Conservation (phyloP, 1,284 basidiomycete genomes). For the Coniferiporia sulphurascens region DNA sequence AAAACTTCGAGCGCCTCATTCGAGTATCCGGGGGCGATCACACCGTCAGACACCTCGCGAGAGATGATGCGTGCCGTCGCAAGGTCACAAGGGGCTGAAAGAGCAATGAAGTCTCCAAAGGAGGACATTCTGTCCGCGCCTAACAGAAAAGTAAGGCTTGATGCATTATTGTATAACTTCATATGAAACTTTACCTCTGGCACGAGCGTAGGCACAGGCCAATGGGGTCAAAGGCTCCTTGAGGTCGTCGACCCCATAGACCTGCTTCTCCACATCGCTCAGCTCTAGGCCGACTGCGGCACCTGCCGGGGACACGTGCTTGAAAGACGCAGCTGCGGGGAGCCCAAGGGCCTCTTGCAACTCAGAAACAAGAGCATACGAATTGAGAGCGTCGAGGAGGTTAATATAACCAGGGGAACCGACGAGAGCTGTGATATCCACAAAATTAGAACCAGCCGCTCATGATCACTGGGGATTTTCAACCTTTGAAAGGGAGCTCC, state of each 20-base stretch:
- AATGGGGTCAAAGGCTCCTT: constrained; percentile 86
- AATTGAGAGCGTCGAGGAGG: constrained; percentile 96
- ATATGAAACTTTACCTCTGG: constrained; percentile 59
- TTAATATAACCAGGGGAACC: constrained; percentile 99
- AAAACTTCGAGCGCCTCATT: constrained; percentile 88
- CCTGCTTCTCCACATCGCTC: constrained; percentile 83
- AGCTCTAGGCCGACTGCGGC: constrained; percentile 90
- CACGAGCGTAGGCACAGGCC: constrained; percentile 93
- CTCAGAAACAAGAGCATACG: constrained; percentile 95
- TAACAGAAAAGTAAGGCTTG: constrained; percentile 26
- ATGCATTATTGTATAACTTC: constrained; percentile 7
- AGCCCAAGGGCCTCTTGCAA: constrained; percentile 81
- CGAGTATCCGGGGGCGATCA: constrained; percentile 94
- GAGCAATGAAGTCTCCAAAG: constrained; percentile 97
- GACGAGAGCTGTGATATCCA: constrained; percentile 58
- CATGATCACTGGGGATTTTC: constrained; percentile 19
- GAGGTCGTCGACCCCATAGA: constrained; percentile 95
- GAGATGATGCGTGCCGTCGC: constrained; percentile 96
- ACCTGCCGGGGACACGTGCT: constrained; percentile 98
- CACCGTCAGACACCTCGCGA: constrained; percentile 95
- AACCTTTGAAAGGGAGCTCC: constrained; percentile 91
- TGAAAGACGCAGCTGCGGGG: constrained; percentile 98
- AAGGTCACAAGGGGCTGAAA: constrained; percentile 89
- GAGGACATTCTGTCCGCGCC: constrained; percentile 99
- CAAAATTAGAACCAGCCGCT: not conserved